Percentiles rank a stretch among this genome's conserved stretches.
phyloP scores from a whole-genome alignment of 805 yeast genomes.

The Clavispora vitiphila region DNA sequence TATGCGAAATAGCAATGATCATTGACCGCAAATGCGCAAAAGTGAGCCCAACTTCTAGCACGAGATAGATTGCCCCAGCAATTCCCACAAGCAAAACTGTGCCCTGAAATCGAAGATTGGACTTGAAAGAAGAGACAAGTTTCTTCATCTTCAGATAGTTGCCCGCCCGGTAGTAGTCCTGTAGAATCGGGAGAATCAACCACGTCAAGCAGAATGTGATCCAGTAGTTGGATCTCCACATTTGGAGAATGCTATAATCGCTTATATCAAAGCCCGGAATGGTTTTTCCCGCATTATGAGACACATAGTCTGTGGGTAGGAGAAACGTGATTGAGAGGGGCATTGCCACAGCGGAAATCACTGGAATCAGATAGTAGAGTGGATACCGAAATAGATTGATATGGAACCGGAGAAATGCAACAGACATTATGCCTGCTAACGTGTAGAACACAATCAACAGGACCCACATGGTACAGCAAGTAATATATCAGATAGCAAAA shows the following conservation, averaged over 20 bases:
- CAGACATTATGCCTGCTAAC: conserved; percentile 22
- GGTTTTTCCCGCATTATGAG: conserved; percentile 39
- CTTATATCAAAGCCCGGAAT: conserved; percentile 33
- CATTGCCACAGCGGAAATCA: conserved; percentile 59
- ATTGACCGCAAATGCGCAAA: conserved; percentile 57
- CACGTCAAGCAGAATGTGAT: conserved; percentile 74
- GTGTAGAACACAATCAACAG: conserved; percentile 20
- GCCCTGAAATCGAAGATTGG: conserved; percentile 57
- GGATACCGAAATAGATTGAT: conserved; percentile 33
- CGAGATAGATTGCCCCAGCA: conserved; percentile 54
- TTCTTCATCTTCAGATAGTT: conserved; percentile 44
- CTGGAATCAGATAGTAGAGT: conserved; percentile 39
- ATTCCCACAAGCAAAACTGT: conserved; percentile 49
- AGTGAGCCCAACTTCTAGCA: conserved; percentile 48
- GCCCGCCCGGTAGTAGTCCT: conserved; percentile 70
- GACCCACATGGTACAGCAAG: conserved; percentile 1
- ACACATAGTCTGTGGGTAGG: conserved; percentile 69
- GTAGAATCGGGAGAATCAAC: conserved; percentile 67
- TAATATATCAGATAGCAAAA: not conserved
- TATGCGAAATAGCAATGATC: conserved; percentile 71
- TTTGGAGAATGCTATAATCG: conserved; percentile 28
- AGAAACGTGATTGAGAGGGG: conserved; percentile 72
- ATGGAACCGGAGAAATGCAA: conserved; percentile 31
- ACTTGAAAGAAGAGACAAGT: conserved; percentile 52
- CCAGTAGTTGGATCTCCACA: conserved; percentile 82